These are phyloP conservation scores for Xylariaceae sp. DNA, from an alignment of 2,329 filamentous ascomycete species.

Conservation along the genomic window DNA sequence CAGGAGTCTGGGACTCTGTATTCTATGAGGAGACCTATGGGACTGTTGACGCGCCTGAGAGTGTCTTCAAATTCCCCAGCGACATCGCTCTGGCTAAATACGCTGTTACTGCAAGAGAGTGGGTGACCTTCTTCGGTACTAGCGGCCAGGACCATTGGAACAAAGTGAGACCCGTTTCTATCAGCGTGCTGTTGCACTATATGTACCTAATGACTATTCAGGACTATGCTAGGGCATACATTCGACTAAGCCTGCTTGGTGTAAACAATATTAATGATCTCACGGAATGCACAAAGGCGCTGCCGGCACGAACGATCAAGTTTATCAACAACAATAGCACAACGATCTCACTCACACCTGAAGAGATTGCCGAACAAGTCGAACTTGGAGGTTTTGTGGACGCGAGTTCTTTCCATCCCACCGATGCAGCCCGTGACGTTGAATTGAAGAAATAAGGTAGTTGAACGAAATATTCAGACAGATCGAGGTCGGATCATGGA, in stretches of 20 bases:
- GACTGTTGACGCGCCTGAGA: constrained; percentile 27
- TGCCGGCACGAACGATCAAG: constrained; percentile 34
- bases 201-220: constrained; percentile 15
- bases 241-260: constrained; percentile 51
- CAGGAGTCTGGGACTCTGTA: constrained; percentile 49
- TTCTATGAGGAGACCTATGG: constrained; percentile 44
- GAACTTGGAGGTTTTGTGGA: constrained; percentile 15
- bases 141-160: constrained; percentile 39
- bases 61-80: constrained; percentile 40
- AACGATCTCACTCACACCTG: constrained; percentile 11
- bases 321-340: constrained; percentile 23
- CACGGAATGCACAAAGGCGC: constrained; percentile 51
- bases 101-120: constrained; percentile 34
- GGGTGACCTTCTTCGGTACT: constrained; percentile 33
- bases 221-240: constrained; percentile 51
- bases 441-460: no score
- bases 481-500: no score
- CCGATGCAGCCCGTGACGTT: no score
- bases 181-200: no score
- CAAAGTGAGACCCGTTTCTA: constrained; percentile 28
- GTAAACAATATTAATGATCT: constrained; percentile 54
- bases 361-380: constrained; percentile 18
- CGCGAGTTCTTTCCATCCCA: no score
- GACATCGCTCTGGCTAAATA: constrained; percentile 39
- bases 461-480: no score